Evolutionary conservation across 2,329 filamentous ascomycete species (phyloP), one percentile per base, ranked within the genome.

Genomic region (Colletotrichum lindemuthianum): DNA sequence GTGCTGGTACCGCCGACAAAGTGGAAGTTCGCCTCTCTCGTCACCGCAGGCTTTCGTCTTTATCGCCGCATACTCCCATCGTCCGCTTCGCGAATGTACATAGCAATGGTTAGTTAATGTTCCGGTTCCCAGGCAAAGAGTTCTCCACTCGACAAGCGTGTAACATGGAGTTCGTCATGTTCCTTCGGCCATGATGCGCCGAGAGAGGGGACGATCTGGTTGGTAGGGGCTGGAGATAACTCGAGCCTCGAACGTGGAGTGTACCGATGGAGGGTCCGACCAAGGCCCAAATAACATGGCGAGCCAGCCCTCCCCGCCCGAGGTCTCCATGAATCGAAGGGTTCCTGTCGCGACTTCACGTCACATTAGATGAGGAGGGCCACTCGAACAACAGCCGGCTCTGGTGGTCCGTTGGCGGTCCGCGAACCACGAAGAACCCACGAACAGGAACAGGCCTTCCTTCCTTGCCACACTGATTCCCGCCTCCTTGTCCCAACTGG

Each of bases 311-410:
- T 50, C 39, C 24, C 24, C 33, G 33, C 32, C n/a, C 40, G 47
- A 52, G 48, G 37, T 63, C 40, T 56, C 32, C 15, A 24, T 48
- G 37, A 16, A 36, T 50, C 40, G 56, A 44, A 55, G 44, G 43
- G 48, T 40, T 49, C 37, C 37, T 37, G 36, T 40, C n/a, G 48
- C 56, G 36, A 44, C 49, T 16, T 55, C 39, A 45, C 63, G 59
- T 48, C 53, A 66, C 59, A 49, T 59, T 64, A 39, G 43, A 50
- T 24, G 24, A 24, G 24, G 36, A 39, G 33, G 40, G 44, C 44
- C 59, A 64, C 36, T 47, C 52, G 58, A 58, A 65, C 58, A 48
- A 55, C 63, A 48, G 47, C 40, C 54, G 54, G 54, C 54, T 63
- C 41, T 44, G 41, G 16, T 56, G 49, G 48, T 52, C 55, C 55